Base-by-base conservation (phyloP, 768 basidiomycete species). In the Agaricus blazei region DNA sequence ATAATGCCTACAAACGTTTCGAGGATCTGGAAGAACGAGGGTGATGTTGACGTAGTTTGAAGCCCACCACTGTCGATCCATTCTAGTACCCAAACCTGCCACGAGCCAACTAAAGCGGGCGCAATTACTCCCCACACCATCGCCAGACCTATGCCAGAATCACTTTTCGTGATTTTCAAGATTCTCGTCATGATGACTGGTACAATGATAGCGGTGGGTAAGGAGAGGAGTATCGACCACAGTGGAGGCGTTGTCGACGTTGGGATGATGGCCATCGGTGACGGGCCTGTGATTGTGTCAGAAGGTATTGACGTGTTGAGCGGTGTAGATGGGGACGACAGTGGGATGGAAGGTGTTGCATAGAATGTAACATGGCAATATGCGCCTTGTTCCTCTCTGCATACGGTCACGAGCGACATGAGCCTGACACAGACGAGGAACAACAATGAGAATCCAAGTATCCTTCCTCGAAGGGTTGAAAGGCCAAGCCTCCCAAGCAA, bases 351-450 rank as follows among this genome's bases (percentile, higher is more conserved):
- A 0, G 85, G 81, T 0, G 89, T 88, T 0, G 84, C 74, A 66
- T 90, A 97, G 73, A 95, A 98, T 0, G 96, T 95, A 52, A 94
- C 87, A 58, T 80, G 75, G 65, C 97, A 99, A 67, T 83, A 88
- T 0, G 92, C 86, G 40, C 90, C 85, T 68, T 98, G 96, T 65
- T 98, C 96, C 67, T 99, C 96, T 59, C 97, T 77, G 65, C 96
- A 98, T 8, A 93, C 82, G 0, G 94, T 96, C 66, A 89, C 91
- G 46, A 81, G 70, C 0, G 86, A 79, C 70, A 93, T 87, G n/a
- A 90, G 64, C 7, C 96, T 81, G 7, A 88, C 79, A 60, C 85
- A 84, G 23, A 79, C 65, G 0, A 85, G 82, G 58, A 87, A 87
- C 12, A 90, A 67, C 4, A 77, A 61, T 9, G 85, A 81, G 64